Base-by-base conservation (phyloP, 2,329 filamentous ascomycete species). In the Eutypa lata region DNA sequence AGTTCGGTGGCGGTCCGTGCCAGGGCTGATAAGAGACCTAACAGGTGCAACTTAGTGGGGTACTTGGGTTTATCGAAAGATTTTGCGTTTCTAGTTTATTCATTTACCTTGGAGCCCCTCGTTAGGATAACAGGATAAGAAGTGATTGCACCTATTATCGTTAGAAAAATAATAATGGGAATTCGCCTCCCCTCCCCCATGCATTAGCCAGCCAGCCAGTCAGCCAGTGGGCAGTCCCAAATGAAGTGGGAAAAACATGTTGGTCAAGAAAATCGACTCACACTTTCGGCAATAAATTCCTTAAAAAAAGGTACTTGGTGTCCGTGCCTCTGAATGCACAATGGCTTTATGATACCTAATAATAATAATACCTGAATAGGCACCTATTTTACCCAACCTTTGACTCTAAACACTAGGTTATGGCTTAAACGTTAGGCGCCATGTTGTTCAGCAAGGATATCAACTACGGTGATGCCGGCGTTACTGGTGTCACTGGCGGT, bases 401-500 rank as follows among this genome's bases (percentile, higher is more conserved):
- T n/a, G n/a, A n/a, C n/a, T n/a, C n/a, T n/a, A 21, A 21, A 19
- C 38, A 21, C 18, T 11, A 19, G 19, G 7, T 22, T 19, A 21
- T 18, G 8, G 11, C 21, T 26, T 45, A 24, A 19, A 3, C 21
- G 13, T 24, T 35, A 42, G 19, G 26, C 18, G 45, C n/a, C 26
- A 67, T 67, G 65, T 49, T 64, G 37, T 56, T 63, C 31, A 50
- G 60, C 21, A 52, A 61, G 48, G 59, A 61, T 49, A 49, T 55
- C 49, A 51, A 44, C 51, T 51, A 54, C 54, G 57, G 58, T 31
- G 63, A 57, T 19, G 45, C 52, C 31, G 62, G 57, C 19, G 45
- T 53, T 52, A 50, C 56, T 50, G 47, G 54, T 53, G 44, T 40
- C 42, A 26, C 43, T 40, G 48, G 59, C 42, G 47, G 48, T 48